phyloP scores from a whole-genome alignment of 2,329 filamentous ascomycete genomes.

The Pestalotiopsis sp. region DNA sequence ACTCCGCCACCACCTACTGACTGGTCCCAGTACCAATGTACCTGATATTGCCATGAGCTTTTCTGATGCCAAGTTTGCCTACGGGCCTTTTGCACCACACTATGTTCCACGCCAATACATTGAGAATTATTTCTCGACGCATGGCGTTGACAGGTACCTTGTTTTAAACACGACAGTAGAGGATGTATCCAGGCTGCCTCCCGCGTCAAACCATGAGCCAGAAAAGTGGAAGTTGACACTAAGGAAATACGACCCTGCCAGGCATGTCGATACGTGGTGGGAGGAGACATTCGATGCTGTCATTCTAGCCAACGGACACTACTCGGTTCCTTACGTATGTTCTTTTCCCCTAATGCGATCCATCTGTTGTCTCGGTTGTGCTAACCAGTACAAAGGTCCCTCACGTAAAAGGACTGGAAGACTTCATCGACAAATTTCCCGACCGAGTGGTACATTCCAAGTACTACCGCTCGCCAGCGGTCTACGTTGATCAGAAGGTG shows the following conservation, averaged over 20 bases:
- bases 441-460: slow-evolving; percentile 48
- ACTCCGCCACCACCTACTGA: not conserved
- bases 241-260: slow-evolving; percentile 45
- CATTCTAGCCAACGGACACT: slow-evolving; percentile 46
- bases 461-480: slow-evolving; percentile 40
- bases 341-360: not conserved
- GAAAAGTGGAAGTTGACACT: slow-evolving; percentile 51
- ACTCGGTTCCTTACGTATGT: slow-evolving; percentile 48
- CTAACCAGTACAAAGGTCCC: slow-evolving; percentile 41
- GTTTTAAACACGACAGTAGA: slow-evolving; percentile 55
- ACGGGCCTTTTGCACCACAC: slow-evolving; percentile 59
- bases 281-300: slow-evolving; percentile 51
- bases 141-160: slow-evolving; percentile 48
- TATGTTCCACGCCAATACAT: slow-evolving; percentile 58
- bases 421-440: slow-evolving; percentile 41
- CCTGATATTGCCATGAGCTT: slow-evolving; percentile 60
- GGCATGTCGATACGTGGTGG: slow-evolving; percentile 55
- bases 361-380: not conserved
- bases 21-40: slow-evolving; percentile 50
- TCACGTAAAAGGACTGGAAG: slow-evolving; percentile 44
- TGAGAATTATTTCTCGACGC: slow-evolving; percentile 55
- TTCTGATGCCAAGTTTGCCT: slow-evolving; percentile 54
- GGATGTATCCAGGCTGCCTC: slow-evolving; percentile 41
- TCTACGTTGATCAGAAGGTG: slow-evolving; percentile 37
- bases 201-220: not conserved